Evolutionary conservation across 805 yeast genomes (phyloP), one percentile per base, ranked within the genome.

Genomic region (Candida alai): DNA sequence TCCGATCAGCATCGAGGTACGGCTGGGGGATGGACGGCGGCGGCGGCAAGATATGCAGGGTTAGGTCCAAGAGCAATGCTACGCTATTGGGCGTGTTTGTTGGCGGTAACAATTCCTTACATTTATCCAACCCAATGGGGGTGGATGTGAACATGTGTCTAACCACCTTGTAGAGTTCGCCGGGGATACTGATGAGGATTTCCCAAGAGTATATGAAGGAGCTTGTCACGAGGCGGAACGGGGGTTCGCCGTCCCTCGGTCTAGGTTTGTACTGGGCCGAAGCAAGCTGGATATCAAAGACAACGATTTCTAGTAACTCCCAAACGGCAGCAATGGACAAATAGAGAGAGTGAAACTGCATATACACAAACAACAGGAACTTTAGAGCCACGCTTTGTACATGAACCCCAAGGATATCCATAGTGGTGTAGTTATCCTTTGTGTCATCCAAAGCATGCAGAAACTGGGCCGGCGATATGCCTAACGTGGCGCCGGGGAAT

Each of bases 1-100:
- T 54, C 33, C 62, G 66, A 19, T 68, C 68, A 2, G 62, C 62
- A 30, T 62, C 62, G 24, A 71, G 42, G 42, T 57, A 69, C 0
- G 75, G 73, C 23, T 52, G 54, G 2, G 76, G 76, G 10, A 67
- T 37, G 10, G 57, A 63, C 1, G 72, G 68, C 15, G 76, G 74
- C 14, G 63, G 60, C 3, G 54, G 51, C 3, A 56, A 45, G 4
- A 56, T 48, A 28, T 51, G 30, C 1, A 55, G 53, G 16, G 40
- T 45, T 37, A 56, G 38, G 29, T 60, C 54, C 24, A 68, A 54
- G 4, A 67, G 48, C 10, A 61, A 47, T 2, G 54, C 49, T 6
- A 65, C 34, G 19, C 61, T 50, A 2, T 37, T 32, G 0, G 74
- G 73, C 3, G 56, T 29, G 5, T 23, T 31, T 7, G 30, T 28